A percentile compares a stretch with the other conserved stretches of the same genome.
Evolutionary conservation across 805 yeast genomes (phyloP).

Genomic region (Ogataea parapolymorpha): DNA sequence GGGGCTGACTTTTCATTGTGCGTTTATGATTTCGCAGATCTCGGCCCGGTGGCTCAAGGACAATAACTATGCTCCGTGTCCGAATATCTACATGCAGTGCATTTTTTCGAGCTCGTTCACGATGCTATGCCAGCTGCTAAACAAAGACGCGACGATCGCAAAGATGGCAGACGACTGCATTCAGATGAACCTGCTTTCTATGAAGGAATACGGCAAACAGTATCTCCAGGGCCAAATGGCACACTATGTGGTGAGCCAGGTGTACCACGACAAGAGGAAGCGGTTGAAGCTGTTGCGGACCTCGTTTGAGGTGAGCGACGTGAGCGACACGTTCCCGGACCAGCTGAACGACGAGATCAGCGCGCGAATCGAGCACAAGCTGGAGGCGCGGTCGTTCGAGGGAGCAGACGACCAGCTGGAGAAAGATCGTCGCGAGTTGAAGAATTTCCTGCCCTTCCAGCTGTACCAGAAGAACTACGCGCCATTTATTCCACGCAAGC

Average conservation of each 20-base stretch:
- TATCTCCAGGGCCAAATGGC: slow-evolving; percentile 34
- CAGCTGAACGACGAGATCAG: slow-evolving; percentile 3
- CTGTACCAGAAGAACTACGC: slow-evolving; percentile 9
- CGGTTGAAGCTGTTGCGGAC: slow-evolving; percentile 1
- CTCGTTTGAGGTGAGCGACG: neutral
- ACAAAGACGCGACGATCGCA: slow-evolving; percentile 10
- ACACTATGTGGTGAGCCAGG: slow-evolving; percentile 14
- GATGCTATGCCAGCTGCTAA: slow-evolving; percentile 54
- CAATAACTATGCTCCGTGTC: slow-evolving; percentile 7
- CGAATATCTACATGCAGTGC: slow-evolving; percentile 7
- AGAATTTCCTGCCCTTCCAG: slow-evolving; percentile 10
- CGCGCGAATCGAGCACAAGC: neutral
- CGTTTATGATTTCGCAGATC: slow-evolving; percentile 65
- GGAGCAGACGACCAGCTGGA: slow-evolving; percentile 3
- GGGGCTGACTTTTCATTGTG: slow-evolving; percentile 76
- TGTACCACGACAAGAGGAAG: slow-evolving; percentile 12
- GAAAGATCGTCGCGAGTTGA: neutral
- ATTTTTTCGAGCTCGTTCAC: slow-evolving; percentile 62
- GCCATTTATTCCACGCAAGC: slow-evolving; percentile 7
- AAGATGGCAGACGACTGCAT: slow-evolving; percentile 12
- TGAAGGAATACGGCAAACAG: slow-evolving; percentile 41
- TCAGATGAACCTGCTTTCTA: slow-evolving; percentile 19
- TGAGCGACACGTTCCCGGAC: neutral
- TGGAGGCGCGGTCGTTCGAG: slow-evolving; percentile 4
- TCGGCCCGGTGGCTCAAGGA: slow-evolving; percentile 52